These are phyloP conservation scores for Pseudocercospora pini-densiflorae DNA, from an alignment of 2,329 filamentous ascomycete genomes.

Conservation along the genomic window DNA sequence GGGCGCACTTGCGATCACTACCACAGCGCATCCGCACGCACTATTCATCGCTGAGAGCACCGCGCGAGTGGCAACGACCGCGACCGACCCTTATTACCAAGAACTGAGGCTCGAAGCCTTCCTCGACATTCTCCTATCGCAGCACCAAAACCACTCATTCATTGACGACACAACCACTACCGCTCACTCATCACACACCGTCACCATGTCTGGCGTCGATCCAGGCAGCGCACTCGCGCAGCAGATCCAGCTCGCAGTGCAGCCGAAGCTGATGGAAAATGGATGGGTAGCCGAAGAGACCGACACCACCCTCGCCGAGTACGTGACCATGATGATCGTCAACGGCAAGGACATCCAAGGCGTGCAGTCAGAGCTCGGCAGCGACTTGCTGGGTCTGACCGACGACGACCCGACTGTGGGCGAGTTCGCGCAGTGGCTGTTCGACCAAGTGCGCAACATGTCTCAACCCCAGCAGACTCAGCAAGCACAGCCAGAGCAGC, in stretches of 20 bases:
- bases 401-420: slow-evolving; percentile 81
- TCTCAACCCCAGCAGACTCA: slow-evolving; percentile 48
- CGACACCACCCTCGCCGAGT: slow-evolving; percentile 87
- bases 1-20: not conserved
- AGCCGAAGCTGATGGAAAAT: slow-evolving; percentile 88
- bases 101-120: no score
- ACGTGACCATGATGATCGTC: slow-evolving; percentile 95
- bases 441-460: slow-evolving; percentile 76
- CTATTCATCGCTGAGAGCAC: slow-evolving; percentile 1
- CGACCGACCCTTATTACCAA: not conserved
- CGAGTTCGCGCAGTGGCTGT: slow-evolving; percentile 92
- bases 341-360: slow-evolving; percentile 93
- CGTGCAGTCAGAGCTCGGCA: slow-evolving; percentile 84
- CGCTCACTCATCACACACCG: slow-evolving; percentile 6
- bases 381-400: slow-evolving; percentile 80
- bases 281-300: slow-evolving; percentile 85
- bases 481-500: slow-evolving; percentile 25
- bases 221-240: slow-evolving; percentile 83
- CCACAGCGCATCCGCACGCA: not conserved
- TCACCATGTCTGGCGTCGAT: slow-evolving; percentile 70
- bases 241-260: slow-evolving; percentile 79
- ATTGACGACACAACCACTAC: slow-evolving; percentile 8
- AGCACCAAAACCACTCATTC: slow-evolving; percentile 9
- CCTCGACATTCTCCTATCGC: slow-evolving; percentile 6
- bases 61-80: not conserved